A percentile compares a stretch with the other conserved stretches of the same genome.
phyloP scores from a whole-genome alignment of 2,329 filamentous ascomycete genomes.

The Ilyonectria sp. region DNA sequence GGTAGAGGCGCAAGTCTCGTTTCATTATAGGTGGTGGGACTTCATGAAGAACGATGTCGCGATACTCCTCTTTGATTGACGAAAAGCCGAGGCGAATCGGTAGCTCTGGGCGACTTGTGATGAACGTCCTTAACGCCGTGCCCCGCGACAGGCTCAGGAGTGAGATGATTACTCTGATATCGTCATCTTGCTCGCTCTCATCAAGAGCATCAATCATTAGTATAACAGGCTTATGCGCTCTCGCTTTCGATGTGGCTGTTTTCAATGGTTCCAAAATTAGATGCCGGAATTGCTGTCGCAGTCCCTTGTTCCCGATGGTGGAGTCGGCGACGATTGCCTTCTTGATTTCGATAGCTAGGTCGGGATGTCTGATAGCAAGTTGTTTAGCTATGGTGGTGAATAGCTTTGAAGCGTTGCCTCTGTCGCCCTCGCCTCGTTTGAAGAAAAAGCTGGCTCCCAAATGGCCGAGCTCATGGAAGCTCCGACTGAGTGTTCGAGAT shows the following conservation, averaged over 20 bases:
- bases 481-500: constrained; percentile 50
- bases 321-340: constrained; percentile 50
- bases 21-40: constrained; percentile 50
- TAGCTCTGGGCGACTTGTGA: constrained; percentile 61
- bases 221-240: not conserved
- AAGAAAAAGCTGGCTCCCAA: constrained; percentile 62
- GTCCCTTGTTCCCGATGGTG: constrained; percentile 44
- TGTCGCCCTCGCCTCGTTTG: constrained; percentile 57
- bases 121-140: not conserved
- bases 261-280: constrained; percentile 55
- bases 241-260: not conserved
- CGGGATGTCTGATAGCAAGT: constrained; percentile 39
- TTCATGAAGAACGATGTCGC: constrained; percentile 54
- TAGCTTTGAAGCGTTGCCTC: constrained; percentile 53
- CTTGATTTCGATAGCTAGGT: constrained; percentile 48
- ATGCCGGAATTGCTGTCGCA: constrained; percentile 56
- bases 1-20: constrained; percentile 55
- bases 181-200: constrained; percentile 45
- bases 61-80: constrained; percentile 39
- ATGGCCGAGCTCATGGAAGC: constrained; percentile 10
- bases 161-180: constrained; percentile 36
- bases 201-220: constrained; percentile 55
- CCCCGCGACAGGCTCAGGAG: not conserved
- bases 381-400: constrained; percentile 58
- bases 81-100: constrained; percentile 56